Evolutionary conservation across 176 grass and related monocot genomes (phyloP).

Genomic region (Leersia perrieri): DNA sequence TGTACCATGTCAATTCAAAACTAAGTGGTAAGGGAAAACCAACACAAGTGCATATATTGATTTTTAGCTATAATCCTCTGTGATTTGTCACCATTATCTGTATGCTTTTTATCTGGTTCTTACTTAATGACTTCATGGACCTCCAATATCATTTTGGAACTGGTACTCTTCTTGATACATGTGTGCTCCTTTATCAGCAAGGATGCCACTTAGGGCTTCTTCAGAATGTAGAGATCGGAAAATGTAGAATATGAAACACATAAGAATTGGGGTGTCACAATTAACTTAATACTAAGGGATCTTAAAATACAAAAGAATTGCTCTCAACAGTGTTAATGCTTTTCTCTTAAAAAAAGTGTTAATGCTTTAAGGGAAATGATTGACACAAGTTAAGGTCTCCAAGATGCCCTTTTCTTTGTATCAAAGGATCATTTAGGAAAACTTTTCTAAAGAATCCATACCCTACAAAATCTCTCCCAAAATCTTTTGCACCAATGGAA

Average conservation of each 20-base stretch:
- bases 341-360: no score
- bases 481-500: not conserved
- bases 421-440: not conserved
- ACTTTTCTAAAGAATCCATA: no score
- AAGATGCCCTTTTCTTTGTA: no score
- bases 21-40: not conserved
- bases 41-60: not conserved
- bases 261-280: no score
- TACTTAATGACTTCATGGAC: not conserved
- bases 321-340: no score
- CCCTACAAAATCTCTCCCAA: no score
- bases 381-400: no score
- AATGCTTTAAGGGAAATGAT: no score
- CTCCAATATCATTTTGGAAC: not conserved
- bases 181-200: constrained; percentile 7
- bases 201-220: not conserved
- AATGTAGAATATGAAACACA: no score
- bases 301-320: no score
- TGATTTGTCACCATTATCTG: not conserved
- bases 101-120: not conserved
- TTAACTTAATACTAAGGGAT: no score
- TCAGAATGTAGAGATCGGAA: no score
- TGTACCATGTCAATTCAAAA: constrained; percentile 1
- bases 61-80: not conserved
- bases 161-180: not conserved